Percentiles rank a stretch among this genome's conserved stretches.
Conservation (phyloP, 352 stramenopile genomes). For the Pythium brassicae region DNA sequence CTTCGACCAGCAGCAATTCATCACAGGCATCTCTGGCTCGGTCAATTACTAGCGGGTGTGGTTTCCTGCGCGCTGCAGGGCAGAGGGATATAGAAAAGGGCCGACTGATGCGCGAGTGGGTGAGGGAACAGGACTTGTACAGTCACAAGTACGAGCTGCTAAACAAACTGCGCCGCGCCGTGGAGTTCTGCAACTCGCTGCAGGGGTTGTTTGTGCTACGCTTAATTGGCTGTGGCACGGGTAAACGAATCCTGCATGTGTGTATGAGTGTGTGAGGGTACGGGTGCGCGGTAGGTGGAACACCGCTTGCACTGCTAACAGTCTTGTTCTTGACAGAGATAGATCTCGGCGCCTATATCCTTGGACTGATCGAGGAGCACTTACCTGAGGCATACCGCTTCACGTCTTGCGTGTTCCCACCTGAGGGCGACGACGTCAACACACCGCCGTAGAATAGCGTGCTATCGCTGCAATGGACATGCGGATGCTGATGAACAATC, state of each 20-base stretch:
- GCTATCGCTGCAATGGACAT: too few species aligned
- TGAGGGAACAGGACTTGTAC: slow-evolving; percentile 54
- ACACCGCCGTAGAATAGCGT: too few species aligned
- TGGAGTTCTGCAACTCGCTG: slow-evolving; percentile 88
- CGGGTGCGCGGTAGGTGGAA: not conserved
- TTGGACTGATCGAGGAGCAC: too few species aligned
- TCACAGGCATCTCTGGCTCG: slow-evolving; percentile 86
- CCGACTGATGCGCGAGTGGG: not conserved
- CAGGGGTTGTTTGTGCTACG: slow-evolving; percentile 92
- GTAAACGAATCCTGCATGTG: too few species aligned
- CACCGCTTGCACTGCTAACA: not conserved
- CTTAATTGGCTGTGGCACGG: slow-evolving; percentile 89
- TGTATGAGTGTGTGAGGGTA: not conserved
- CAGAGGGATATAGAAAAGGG: too few species aligned
- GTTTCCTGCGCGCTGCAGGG: not conserved
- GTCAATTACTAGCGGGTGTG: slow-evolving; percentile 87
- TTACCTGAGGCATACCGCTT: too few species aligned
- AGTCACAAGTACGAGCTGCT: slow-evolving; percentile 84
- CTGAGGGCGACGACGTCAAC: too few species aligned
- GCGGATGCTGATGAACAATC: too few species aligned
- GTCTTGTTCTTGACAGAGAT: not conserved
- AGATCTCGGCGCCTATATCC: too few species aligned
- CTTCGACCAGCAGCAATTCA: slow-evolving; percentile 85
- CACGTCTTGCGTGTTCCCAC: too few species aligned
- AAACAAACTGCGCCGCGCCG: slow-evolving; percentile 60